Evolutionary conservation across 352 stramenopile genomes (phyloP), one percentile per base, ranked within the genome.

Genomic region (Thalassiosira hispida): DNA sequence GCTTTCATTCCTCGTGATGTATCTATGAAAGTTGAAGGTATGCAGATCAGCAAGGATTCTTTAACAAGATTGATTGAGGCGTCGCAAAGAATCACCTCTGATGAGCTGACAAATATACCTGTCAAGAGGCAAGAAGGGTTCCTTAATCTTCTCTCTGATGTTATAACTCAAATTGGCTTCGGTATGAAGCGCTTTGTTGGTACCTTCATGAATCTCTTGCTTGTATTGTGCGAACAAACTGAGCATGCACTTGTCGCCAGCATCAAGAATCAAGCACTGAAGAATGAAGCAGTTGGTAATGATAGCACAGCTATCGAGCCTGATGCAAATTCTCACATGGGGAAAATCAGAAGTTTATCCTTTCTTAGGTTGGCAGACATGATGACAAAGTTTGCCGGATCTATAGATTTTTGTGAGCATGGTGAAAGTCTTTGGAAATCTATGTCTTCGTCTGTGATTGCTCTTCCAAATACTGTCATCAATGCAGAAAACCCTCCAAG

Each of bases 131-230:
- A 92, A 73, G 79, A 92, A 73, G 90, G 90, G 44, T 94, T 94
- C 72, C 77, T 94, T 1, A 90, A 94, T 75, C 62, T 93, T 20
- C 81, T 94, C 11, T 84, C 86, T 23, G 75, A 88, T 79, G 83
- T 94, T n/a, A 84, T 94, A 38, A 80, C 70, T 52, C 87, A 94
- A 59, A 83, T 94, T 76, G 90, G 90, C 1, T 89, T 90, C 63
- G 72, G 80, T 38, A 67, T 91, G 22, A 65, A 67, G 46, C 18
- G 63, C 11, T 90, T 86, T 73, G 73, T 94, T 49, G 73, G 76
- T 16, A 66, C 57, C n/a, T 87, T 93, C 42, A 86, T 87, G 46
- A 77, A 79, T 46, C 53, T 94, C 46, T 64, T 93, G 61, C 63
- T 93, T 29, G 62, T 73, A 6, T 42, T 93, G 53, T 79, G 73